Evolutionary conservation across 2,329 filamentous ascomycete species (phyloP), one percentile per base, ranked within the genome.

Genomic region (Colletotrichum caudatum): DNA sequence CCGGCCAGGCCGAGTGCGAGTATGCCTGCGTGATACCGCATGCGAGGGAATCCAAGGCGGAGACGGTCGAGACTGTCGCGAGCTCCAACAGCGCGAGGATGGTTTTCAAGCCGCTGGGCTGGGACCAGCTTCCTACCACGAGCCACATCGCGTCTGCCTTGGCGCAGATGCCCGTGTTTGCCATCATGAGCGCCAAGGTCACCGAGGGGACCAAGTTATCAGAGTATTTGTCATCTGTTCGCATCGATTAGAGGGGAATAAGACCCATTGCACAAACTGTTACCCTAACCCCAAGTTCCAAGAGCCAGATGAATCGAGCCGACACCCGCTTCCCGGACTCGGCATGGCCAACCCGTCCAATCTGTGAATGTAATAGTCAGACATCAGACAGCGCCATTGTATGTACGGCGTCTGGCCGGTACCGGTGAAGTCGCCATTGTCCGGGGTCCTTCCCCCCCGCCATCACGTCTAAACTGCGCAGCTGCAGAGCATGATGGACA

Each of bases 101-200:
- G 63, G 78, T 80, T 58, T 84, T 90, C 64, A 81, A 87, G 57
- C 79, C 79, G 0, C 74, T 85, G 29, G 84, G 87, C 74, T 88
- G 84, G 88, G 80, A 87, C 54, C 80, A 78, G 2, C 76, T 91
- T 68, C 90, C 89, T 0, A 91, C 89, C 2, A 78, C 91, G 62
- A 88, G 91, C 75, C 87, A 91, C 75, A 80, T 91, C 14, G 80
- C 88, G 8, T 78, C 80, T 20, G 80, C 83, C 16, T 77, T 91
- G 65, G 83, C 83, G 1, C 85, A 88, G 73, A 80, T 91, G 6
- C 89, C 88, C 0, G 77, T 90, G 1, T 89, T 87, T 74, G 85
- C 85, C 67, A 78, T 91, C 51, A 78, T 91, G 8, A 51, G 48
- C 48, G 48, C 48, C 8, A 51, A 51, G 14, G 14, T 51, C n/a